Evolutionary conservation across 2,329 filamentous ascomycete genomes (phyloP).

Genomic region (Sarocladiaceae sp.): DNA sequence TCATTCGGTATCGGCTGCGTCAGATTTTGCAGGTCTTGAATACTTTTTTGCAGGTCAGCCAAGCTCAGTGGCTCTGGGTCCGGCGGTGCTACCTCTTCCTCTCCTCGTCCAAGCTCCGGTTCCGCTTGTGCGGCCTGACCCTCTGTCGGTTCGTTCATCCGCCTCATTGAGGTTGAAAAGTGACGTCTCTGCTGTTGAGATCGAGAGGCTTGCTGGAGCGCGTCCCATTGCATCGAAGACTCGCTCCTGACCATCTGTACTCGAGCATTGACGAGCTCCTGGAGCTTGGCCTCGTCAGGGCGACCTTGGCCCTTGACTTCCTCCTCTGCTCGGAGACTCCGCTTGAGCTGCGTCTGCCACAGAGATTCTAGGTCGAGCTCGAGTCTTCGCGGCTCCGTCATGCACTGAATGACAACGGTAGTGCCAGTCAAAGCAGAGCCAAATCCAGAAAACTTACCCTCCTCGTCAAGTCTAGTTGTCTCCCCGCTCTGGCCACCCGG

Average conservation of each 20-base stretch:
- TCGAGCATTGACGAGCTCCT: constrained; percentile 23
- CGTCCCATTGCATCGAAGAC: constrained; percentile 28
- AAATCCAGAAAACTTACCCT: constrained; percentile 68
- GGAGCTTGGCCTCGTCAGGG: constrained; percentile 21
- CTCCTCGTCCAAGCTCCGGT: neutral
- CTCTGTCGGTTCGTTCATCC: constrained; percentile 13
- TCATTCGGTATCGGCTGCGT: neutral
- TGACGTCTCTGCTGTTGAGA: constrained; percentile 26
- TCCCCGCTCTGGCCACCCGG: constrained; percentile 41
- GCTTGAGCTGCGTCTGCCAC: constrained; percentile 38
- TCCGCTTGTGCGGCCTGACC: neutral
- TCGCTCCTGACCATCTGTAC: constrained; percentile 25
- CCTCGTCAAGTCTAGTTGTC: constrained; percentile 39
- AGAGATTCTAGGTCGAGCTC: constrained; percentile 49
- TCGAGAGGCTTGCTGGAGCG: constrained; percentile 24
- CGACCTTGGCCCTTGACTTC: constrained; percentile 22
- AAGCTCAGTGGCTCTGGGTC: constrained; percentile 5
- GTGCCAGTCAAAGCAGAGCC: constrained; percentile 46
- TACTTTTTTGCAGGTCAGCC: constrained; percentile 3
- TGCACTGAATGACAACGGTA: constrained; percentile 51
- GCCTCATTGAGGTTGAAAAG: constrained; percentile 27
- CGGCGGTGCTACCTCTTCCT: neutral
- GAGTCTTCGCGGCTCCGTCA: constrained; percentile 46
- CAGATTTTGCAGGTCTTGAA: constrained; percentile 1
- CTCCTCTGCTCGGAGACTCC: constrained; percentile 24